Conservation (phyloP, 495 filamentous ascomycete genomes). For the Podospora appendiculata region DNA sequence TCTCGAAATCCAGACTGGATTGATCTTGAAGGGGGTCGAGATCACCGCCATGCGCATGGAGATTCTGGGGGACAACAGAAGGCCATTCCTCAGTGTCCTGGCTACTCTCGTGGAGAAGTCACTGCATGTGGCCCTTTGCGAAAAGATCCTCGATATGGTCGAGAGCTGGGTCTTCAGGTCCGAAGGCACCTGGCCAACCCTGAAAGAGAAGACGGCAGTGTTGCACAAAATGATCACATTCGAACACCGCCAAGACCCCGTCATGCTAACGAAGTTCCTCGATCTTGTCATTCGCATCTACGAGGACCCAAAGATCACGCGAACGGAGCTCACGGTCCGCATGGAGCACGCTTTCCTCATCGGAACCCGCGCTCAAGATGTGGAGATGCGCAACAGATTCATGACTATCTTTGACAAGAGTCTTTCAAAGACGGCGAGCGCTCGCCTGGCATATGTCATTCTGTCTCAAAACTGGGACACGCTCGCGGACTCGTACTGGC, state of each 20-base stretch:
- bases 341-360: constrained; percentile 98
- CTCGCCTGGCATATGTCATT: constrained; percentile 79
- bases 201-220: constrained; percentile 97
- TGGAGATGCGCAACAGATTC: constrained; percentile 95
- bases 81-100: constrained; percentile 89
- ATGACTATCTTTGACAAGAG: constrained; percentile 90
- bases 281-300: constrained; percentile 96
- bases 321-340: constrained; percentile 90
- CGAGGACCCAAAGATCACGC: constrained; percentile 88
- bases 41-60: constrained; percentile 87
- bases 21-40: constrained; percentile 92
- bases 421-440: constrained; percentile 77
- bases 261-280: constrained; percentile 83
- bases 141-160: constrained; percentile 90
- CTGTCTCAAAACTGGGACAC: constrained; percentile 97
- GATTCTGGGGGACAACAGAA: constrained; percentile 79
- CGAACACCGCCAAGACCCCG: constrained; percentile 71
- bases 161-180: constrained; percentile 92
- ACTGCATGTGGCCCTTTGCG: constrained; percentile 71
- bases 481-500: constrained; percentile 88
- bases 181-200: constrained; percentile 84
- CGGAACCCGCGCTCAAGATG: constrained; percentile 85
- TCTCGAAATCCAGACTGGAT: constrained; percentile 70
- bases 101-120: constrained; percentile 94
- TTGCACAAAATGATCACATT: constrained; percentile 96